Evolutionary conservation across 805 yeast species (phyloP), one percentile per base, ranked within the genome.

Genomic region (Suhomyces canberraensis): DNA sequence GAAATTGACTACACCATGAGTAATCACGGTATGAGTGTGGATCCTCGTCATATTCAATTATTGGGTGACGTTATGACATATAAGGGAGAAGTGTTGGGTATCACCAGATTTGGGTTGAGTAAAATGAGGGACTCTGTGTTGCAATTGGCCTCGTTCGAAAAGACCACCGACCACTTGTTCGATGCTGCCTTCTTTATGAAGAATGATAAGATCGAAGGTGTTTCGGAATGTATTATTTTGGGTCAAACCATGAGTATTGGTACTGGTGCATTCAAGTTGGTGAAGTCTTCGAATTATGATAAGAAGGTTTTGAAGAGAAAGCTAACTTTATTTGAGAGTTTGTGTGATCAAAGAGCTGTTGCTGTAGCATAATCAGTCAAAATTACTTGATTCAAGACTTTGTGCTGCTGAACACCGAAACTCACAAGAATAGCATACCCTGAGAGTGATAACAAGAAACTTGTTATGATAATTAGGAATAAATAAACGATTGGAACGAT

Each of bases 21-120:
- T 58, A 88, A 89, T 64, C 98, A 93, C 71, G 99, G 99, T 65
- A 93, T 93, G 98, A 87, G 95, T 60, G 97, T 93, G 33, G 99
- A 93, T 73, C 98, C 98, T 43, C 95, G 99, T 73, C 99, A 93
- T 62, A 90, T 95, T 60, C 98, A 93, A 68, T 71, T 93, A 31
- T 69, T 93, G 46, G 98, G 98, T 47, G 99, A 93, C 63, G 98
- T 93, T 33, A 93, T 93, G 99, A 88, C 98, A 0, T 93, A 87
- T 62, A 93, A 93, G 66, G 99, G 99, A 42, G 98, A 93, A 60
- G 95, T 93, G 9, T 74, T 95, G 50, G 98, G 99, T 63, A 93
- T 93, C 58, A 93, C 99, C 2, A 78, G 99, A 67, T 93, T 93
- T 54, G 99, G 99, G 49, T 73, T 93, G 50, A 91, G 96, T 52